A percentile compares a stretch with the other conserved stretches of the same genome.
Conservation (phyloP, 768 basidiomycete genomes). For the Auricularia sp. region DNA sequence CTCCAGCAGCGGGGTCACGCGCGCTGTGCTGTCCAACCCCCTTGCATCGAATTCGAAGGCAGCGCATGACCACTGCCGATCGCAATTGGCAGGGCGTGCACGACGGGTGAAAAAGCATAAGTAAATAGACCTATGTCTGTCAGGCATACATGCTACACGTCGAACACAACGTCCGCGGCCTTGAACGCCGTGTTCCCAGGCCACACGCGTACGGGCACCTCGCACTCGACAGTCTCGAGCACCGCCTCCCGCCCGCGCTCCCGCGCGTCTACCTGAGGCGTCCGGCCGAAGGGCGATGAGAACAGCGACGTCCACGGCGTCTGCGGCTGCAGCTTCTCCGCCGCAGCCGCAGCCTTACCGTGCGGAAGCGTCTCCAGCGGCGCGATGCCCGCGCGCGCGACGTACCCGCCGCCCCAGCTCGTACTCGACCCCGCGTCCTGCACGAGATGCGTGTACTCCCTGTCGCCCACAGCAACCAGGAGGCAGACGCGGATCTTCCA, state of each 20-base stretch:
- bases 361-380: slow-evolving; percentile 26
- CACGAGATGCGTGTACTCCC: slow-evolving; percentile 21
- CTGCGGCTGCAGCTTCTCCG: background rate
- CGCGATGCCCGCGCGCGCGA: slow-evolving; percentile 44
- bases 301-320: background rate
- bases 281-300: background rate
- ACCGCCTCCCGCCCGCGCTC: slow-evolving; percentile 54
- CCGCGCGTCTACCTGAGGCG: slow-evolving; percentile 24
- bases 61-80: background rate
- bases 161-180: slow-evolving; percentile 68
- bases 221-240: slow-evolving; percentile 88
- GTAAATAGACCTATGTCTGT: too few species aligned
- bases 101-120: too few species aligned
- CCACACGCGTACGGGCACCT: slow-evolving; percentile 82
- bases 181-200: slow-evolving; percentile 84
- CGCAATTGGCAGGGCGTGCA: background rate
- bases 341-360: background rate
- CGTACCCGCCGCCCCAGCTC: slow-evolving; percentile 66
- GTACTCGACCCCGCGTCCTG: background rate
- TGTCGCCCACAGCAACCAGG: slow-evolving; percentile 61
- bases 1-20: background rate
- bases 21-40: background rate
- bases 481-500: slow-evolving; percentile 86
- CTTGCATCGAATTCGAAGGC: background rate
- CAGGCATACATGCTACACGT: slow-evolving; percentile 33